Conservation (phyloP, 148 eudicot species). For the Salicornia ramosissima region DNA sequence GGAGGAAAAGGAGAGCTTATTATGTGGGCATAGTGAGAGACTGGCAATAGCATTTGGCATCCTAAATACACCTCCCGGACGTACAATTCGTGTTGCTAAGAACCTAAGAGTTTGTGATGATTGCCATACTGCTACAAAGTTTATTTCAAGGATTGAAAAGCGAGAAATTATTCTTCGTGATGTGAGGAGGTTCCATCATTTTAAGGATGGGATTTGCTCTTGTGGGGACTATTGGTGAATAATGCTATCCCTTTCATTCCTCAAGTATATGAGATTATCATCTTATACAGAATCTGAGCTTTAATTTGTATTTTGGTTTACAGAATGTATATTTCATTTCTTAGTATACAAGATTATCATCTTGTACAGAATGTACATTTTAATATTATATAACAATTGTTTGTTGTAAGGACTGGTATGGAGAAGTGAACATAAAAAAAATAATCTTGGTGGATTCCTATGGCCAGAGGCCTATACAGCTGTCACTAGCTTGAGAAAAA, state of each 20-base stretch:
- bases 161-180: conserved; percentile 56
- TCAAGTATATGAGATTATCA: background rate
- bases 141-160: conserved; percentile 43
- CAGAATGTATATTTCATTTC: too few species aligned
- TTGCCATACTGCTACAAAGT: conserved; percentile 57
- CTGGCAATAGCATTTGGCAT: conserved; percentile 57
- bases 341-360: too few species aligned
- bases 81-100: conserved; percentile 53
- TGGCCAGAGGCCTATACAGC: too few species aligned
- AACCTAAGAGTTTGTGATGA: conserved; percentile 63
- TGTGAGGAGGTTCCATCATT: conserved; percentile 60
- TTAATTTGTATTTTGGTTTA: background rate
- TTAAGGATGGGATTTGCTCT: conserved; percentile 51
- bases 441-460: background rate
- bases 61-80: conserved; percentile 50
- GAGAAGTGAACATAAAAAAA: background rate
- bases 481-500: too few species aligned
- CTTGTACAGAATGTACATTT: conserved; percentile 3
- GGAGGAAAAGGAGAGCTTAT: conserved; percentile 45
- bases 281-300: background rate
- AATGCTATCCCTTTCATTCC: background rate
- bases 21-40: conserved; percentile 59
- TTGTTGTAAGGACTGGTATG: conserved; percentile 4
- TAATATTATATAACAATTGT: too few species aligned
- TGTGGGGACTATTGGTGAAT: conserved; percentile 57